Evolutionary conservation across 176 grass and related monocot species (phyloP).

Genomic region (Dactylis glomerata): DNA sequence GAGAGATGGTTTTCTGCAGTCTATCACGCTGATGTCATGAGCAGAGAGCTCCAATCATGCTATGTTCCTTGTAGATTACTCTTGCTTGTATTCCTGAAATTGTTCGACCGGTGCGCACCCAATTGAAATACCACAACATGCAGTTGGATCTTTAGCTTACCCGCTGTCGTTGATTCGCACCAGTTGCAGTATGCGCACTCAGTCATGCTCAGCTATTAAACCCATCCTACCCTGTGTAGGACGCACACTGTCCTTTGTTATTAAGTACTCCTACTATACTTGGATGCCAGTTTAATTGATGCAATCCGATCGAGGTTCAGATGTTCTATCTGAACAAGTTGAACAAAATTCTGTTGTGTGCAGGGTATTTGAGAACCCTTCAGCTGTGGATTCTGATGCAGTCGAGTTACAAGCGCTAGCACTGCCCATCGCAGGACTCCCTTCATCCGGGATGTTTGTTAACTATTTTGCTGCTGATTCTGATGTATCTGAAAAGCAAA

Average conservation of each 20-base stretch:
- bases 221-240: not conserved
- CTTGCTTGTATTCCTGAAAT: not conserved
- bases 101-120: not conserved
- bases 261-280: not conserved
- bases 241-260: not conserved
- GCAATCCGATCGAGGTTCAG: not conserved
- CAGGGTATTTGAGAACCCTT: slow-evolving; percentile 45
- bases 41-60: not conserved
- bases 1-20: not conserved
- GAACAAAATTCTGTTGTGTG: not conserved
- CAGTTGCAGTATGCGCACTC: not conserved
- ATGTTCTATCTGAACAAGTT: not conserved
- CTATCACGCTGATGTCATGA: slow-evolving; percentile 2
- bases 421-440: slow-evolving; percentile 27
- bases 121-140: not conserved
- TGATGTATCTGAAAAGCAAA: slow-evolving; percentile 13
- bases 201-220: not conserved
- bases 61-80: slow-evolving; percentile 16
- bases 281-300: not conserved
- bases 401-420: not conserved
- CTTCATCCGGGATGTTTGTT: slow-evolving; percentile 30
- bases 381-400: not conserved
- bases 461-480: slow-evolving; percentile 32
- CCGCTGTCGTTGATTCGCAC: not conserved
- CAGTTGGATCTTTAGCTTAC: not conserved